phyloP scores from a whole-genome alignment of 1,284 basidiomycete species.

The Psilocybe mexicana region DNA sequence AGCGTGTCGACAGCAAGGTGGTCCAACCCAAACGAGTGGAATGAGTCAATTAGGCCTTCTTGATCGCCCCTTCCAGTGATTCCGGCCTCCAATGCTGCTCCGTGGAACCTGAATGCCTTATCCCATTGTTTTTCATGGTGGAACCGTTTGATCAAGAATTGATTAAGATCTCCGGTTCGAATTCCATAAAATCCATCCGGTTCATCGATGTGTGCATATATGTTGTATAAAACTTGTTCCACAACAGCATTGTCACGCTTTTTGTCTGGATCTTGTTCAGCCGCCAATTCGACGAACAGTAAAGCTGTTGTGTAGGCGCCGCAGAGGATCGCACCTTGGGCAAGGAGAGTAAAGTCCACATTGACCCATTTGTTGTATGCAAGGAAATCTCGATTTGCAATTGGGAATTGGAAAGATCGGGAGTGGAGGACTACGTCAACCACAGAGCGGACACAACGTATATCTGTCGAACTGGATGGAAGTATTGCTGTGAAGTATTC shows the following conservation, averaged over 20 bases:
- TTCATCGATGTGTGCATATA: slow-evolving; percentile 94
- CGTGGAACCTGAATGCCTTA: slow-evolving; percentile 88
- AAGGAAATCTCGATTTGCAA: slow-evolving; percentile 48
- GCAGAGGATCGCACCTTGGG: slow-evolving; percentile 73
- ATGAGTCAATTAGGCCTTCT: slow-evolving; percentile 68
- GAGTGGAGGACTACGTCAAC: slow-evolving; percentile 84
- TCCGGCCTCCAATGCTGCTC: slow-evolving; percentile 76
- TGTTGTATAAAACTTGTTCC: slow-evolving; percentile 81
- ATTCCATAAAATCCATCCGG: slow-evolving; percentile 98
- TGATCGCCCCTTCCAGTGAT: slow-evolving; percentile 39
- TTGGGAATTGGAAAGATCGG: slow-evolving; percentile 58
- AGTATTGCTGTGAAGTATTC: slow-evolving; percentile 67
- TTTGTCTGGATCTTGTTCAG: slow-evolving; percentile 48
- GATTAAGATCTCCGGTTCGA: slow-evolving; percentile 69
- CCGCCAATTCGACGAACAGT: slow-evolving; percentile 84
- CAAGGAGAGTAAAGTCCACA: slow-evolving; percentile 76
- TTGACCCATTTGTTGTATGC: slow-evolving; percentile 82
- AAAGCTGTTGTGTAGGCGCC: slow-evolving; percentile 88
- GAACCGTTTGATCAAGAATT: slow-evolving; percentile 81
- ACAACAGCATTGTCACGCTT: slow-evolving; percentile 32
- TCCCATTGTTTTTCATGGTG: slow-evolving; percentile 94
- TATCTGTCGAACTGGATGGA: slow-evolving; percentile 38
- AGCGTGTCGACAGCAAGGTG: slow-evolving; percentile 71
- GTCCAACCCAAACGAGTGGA: slow-evolving; percentile 89
- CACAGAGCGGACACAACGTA: slow-evolving; percentile 60